phyloP scores from a whole-genome alignment of 176 grass and related monocot species.

The Hsuehochloa calcarea region DNA sequence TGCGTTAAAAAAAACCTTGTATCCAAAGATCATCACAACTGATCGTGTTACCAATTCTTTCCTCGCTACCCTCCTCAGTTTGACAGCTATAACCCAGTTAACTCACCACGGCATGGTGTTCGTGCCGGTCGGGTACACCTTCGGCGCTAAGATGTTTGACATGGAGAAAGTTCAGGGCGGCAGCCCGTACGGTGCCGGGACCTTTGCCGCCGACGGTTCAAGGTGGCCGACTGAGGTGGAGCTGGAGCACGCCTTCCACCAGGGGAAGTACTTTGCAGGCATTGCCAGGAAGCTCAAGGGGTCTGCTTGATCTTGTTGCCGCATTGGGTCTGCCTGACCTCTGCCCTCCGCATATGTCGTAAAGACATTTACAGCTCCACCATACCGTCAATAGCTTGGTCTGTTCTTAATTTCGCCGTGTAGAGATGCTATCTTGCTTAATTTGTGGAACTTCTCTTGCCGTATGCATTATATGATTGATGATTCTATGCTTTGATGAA shows the following conservation, averaged over 20 bases:
- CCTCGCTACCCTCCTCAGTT: conserved; percentile 27
- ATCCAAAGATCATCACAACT: background rate
- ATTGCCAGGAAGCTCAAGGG: conserved; percentile 83
- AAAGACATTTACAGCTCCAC: conserved; percentile 25
- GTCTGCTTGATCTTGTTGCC: conserved; percentile 32
- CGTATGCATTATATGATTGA: conserved; percentile 6
- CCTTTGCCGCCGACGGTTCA: conserved; percentile 73
- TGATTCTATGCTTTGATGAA: conserved; percentile 12
- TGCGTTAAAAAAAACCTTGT: background rate
- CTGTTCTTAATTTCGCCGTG: background rate
- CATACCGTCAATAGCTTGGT: conserved; percentile 18
- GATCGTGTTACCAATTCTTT: background rate
- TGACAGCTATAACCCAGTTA: conserved; percentile 83
- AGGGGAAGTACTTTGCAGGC: conserved; percentile 77
- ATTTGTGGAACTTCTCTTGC: conserved; percentile 4
- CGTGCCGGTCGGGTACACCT: conserved; percentile 79
- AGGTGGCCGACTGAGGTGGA: conserved; percentile 69
- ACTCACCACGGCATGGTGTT: conserved; percentile 85
- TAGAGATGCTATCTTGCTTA: background rate
- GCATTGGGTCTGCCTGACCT: background rate
- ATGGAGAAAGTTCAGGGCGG: conserved; percentile 91
- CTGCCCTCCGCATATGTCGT: background rate
- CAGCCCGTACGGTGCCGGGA: conserved; percentile 79
- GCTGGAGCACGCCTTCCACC: conserved; percentile 93
- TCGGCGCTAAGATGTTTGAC: conserved; percentile 82